phyloP scores from a whole-genome alignment of 495 filamentous ascomycete genomes.

The Pyrenula aspistea region DNA sequence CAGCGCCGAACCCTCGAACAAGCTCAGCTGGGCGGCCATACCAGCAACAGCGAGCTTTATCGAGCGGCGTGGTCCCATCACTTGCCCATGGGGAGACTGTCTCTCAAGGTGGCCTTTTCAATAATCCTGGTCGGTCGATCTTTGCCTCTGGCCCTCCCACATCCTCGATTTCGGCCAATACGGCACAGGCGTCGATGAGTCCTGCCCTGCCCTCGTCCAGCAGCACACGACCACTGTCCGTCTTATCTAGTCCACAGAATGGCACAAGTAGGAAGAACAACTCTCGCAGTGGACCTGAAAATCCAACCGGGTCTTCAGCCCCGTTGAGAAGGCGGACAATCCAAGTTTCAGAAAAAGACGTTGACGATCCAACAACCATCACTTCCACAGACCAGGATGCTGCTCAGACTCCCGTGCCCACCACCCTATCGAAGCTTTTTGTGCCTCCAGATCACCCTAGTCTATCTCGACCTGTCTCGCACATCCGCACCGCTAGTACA shows the following conservation, averaged over 20 bases:
- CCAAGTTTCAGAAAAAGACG: constrained; percentile 20
- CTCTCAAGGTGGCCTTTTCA: constrained; percentile 15
- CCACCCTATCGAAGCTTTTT: constrained; percentile 20
- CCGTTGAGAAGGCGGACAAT: constrained; percentile 3
- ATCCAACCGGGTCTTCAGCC: background rate
- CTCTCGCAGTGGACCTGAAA: background rate
- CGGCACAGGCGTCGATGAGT: constrained; percentile 22
- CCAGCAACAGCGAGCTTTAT: background rate
- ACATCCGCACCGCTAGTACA: constrained; percentile 14
- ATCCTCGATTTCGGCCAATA: constrained; percentile 19
- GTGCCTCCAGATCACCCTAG: constrained; percentile 15
- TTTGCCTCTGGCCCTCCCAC: constrained; percentile 25
- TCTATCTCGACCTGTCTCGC: constrained; percentile 17
- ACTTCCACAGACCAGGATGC: constrained; percentile 11
- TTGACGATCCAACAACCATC: constrained; percentile 23
- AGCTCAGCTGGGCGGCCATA: background rate
- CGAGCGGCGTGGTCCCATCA: background rate
- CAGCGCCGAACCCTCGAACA: background rate
- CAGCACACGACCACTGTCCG: constrained; percentile 13
- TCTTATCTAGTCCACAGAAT: constrained; percentile 3
- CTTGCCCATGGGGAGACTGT: constrained; percentile 1
- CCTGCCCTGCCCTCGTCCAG: constrained; percentile 10
- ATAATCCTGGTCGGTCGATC: constrained; percentile 20
- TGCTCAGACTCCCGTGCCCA: constrained; percentile 12
- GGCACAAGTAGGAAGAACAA: background rate